Conservation (phyloP, 176 grass and related monocot species). For the Triticum aestivum region DNA sequence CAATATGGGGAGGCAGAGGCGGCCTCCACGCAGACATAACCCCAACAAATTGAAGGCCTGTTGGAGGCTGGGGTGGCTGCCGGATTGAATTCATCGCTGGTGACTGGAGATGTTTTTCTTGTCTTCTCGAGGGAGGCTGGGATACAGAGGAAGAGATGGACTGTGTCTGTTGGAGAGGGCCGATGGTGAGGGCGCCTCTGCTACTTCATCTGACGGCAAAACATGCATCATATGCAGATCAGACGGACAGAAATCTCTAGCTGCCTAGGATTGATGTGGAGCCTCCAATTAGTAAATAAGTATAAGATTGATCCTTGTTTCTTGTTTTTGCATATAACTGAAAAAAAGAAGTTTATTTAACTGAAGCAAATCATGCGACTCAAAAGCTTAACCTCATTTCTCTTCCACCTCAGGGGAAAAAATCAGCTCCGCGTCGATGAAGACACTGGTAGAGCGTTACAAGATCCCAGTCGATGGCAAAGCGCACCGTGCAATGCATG, state of each 20-base stretch:
- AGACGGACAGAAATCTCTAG: not conserved
- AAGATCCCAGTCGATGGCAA: constrained; percentile 46
- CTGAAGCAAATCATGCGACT: not conserved
- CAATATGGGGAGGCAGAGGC: not conserved
- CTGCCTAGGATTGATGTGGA: not conserved
- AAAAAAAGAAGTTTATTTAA: not conserved
- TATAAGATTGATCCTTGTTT: constrained; percentile 17
- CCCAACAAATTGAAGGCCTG: not conserved
- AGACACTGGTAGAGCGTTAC: constrained; percentile 49
- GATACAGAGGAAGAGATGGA: not conserved
- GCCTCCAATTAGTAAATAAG: not conserved
- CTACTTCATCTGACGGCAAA: not conserved
- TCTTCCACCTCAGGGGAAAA: constrained; percentile 53
- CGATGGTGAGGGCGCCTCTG: not conserved
- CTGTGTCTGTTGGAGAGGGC: not conserved
- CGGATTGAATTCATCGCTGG: not conserved
- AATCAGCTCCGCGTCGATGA: constrained; percentile 46
- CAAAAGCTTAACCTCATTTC: constrained; percentile 17
- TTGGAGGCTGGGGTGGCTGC: no score
- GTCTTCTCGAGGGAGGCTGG: not conserved
- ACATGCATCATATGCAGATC: not conserved
- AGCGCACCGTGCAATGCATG: constrained; percentile 67
- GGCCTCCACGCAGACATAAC: not conserved
- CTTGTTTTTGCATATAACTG: not conserved
- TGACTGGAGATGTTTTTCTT: not conserved